Evolutionary conservation across 2,329 filamentous ascomycete genomes (phyloP).

Genomic region (Aplosporella prunicola): DNA sequence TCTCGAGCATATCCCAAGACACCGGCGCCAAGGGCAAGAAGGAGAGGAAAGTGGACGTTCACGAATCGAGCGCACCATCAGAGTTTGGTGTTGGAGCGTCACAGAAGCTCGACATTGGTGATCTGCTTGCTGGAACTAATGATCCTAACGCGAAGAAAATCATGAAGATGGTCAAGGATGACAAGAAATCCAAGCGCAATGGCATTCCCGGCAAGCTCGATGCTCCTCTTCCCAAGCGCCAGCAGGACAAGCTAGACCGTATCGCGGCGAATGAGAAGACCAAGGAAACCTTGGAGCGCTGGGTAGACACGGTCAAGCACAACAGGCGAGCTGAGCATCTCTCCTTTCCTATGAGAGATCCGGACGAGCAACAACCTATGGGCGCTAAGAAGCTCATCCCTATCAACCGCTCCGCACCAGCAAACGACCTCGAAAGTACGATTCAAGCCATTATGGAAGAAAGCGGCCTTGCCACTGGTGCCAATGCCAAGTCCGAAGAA

Average conservation of each 20-base stretch:
- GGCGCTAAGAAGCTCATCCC: constrained; percentile 58
- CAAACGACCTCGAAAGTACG: constrained; percentile 73
- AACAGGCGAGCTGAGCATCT: constrained; percentile 88
- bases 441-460: constrained; percentile 86
- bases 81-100: constrained; percentile 50
- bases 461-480: constrained; percentile 62
- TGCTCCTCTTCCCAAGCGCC: constrained; percentile 72
- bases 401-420: constrained; percentile 48
- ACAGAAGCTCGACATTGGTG: constrained; percentile 63
- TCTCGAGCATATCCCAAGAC: constrained; percentile 52
- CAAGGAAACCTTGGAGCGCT: constrained; percentile 80
- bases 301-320: constrained; percentile 90
- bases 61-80: constrained; percentile 53
- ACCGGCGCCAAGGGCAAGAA: constrained; percentile 25
- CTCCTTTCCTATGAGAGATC: constrained; percentile 73
- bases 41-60: constrained; percentile 32
- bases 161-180: constrained; percentile 62
- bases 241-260: constrained; percentile 78
- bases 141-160: constrained; percentile 71
- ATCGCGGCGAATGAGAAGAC: constrained; percentile 79
- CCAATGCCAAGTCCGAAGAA: constrained; percentile 49
- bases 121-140: constrained; percentile 62
- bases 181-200: constrained; percentile 47
- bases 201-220: constrained; percentile 61
- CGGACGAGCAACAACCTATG: constrained; percentile 50